These are phyloP conservation scores for Lactifluus hygrophoroides DNA, from an alignment of 768 basidiomycete genomes.

Conservation along the genomic window DNA sequence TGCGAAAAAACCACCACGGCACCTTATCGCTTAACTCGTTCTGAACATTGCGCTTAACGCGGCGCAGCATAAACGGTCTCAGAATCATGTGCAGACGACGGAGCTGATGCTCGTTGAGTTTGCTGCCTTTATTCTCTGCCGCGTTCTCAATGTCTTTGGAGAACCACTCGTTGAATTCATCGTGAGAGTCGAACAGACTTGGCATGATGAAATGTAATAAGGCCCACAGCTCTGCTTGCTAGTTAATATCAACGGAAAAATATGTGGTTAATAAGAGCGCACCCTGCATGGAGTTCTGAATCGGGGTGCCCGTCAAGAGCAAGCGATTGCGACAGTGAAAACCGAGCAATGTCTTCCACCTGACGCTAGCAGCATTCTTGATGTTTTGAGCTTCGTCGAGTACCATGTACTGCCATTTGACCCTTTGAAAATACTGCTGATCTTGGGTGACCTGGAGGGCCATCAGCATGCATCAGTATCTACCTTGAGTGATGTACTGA, in stretches of 20 bases:
- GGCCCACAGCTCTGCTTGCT: conserved; percentile 82
- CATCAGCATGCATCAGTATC: not conserved
- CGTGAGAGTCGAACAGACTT: conserved; percentile 95
- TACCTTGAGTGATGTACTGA: conserved; percentile 29
- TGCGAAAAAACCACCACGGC: conserved; percentile 13
- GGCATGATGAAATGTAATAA: conserved; percentile 99
- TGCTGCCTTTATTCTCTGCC: conserved; percentile 82
- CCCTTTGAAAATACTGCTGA: conserved; percentile 94
- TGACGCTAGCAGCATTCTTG: conserved; percentile 91
- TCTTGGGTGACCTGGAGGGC: conserved; percentile 75
- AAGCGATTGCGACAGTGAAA: conserved; percentile 95
- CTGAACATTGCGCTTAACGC: conserved; percentile 98
- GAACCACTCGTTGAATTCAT: conserved; percentile 99
- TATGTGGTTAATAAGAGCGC: conserved; percentile 17
- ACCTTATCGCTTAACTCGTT: conserved; percentile 99
- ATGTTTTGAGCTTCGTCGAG: conserved; percentile 99
- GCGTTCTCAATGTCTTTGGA: conserved; percentile 98
- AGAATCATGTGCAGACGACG: conserved; percentile 96
- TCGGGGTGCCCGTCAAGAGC: conserved; percentile 93
- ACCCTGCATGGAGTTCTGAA: conserved; percentile 99
- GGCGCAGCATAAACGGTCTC: conserved; percentile 97
- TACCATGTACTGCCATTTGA: conserved; percentile 99
- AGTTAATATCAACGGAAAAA: not conserved
- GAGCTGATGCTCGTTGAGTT: conserved; percentile 90
- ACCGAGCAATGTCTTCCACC: conserved; percentile 95